These are phyloP conservation scores for Entomophthora muscae DNA, from an alignment of 371 early-diverging fungal genomes.

Conservation along the genomic window DNA sequence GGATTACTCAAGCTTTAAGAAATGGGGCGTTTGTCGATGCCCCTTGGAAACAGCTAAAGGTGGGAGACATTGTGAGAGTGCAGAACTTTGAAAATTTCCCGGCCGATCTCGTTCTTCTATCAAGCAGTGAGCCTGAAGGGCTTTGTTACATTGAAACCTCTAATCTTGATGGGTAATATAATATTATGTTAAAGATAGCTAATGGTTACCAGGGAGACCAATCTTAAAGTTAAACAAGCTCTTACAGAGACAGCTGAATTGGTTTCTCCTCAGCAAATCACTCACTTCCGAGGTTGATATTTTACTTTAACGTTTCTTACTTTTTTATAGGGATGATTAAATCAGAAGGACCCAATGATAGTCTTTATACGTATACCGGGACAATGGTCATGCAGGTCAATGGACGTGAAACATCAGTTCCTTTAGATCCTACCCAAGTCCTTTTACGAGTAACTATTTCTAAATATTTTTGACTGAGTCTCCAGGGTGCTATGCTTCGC, in stretches of 20 bases:
- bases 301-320: background rate
- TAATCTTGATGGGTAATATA: constrained; percentile 72
- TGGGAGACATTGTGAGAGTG: constrained; percentile 82
- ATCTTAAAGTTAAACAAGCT: constrained; percentile 82
- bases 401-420: constrained; percentile 37
- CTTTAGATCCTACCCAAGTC: constrained; percentile 66
- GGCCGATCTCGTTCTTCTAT: constrained; percentile 74
- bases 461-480: too few species aligned
- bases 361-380: constrained; percentile 73
- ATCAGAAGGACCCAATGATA: constrained; percentile 75
- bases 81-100: constrained; percentile 74
- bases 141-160: constrained; percentile 91
- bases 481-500: constrained; percentile 59
- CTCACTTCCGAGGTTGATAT: constrained; percentile 25
- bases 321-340: constrained; percentile 23
- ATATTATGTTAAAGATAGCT: background rate
- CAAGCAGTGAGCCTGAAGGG: constrained; percentile 72
- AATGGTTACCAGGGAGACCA: constrained; percentile 49
- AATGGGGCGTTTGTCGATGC: constrained; percentile 40
- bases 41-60: constrained; percentile 58
- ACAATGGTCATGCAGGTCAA: constrained; percentile 29
- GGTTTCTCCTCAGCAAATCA: constrained; percentile 36
- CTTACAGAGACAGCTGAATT: constrained; percentile 45
- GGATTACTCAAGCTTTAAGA: constrained; percentile 40
- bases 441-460: constrained; percentile 32